A percentile compares a stretch with the other conserved stretches of the same genome.
Conservation (phyloP, 768 basidiomycete species). For the Boletellus emodensis region DNA sequence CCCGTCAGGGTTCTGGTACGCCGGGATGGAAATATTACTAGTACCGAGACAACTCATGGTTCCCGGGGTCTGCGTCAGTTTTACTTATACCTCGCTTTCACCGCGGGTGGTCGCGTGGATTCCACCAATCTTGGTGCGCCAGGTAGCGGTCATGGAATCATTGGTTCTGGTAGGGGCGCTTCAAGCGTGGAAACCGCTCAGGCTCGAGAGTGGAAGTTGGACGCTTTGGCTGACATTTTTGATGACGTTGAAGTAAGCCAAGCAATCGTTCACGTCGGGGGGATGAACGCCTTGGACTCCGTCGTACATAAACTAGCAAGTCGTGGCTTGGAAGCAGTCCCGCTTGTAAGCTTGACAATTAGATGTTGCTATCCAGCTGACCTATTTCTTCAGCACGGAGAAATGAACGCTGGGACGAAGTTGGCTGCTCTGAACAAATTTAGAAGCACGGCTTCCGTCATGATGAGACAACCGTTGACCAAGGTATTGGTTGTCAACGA, state of each 20-base stretch:
- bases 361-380: conserved; percentile 8
- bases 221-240: conserved; percentile 85
- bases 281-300: conserved; percentile 80
- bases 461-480: conserved; percentile 62
- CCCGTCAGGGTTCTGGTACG: conserved; percentile 97
- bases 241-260: conserved; percentile 81
- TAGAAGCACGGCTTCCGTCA: conserved; percentile 48
- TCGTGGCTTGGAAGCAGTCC: conserved; percentile 82
- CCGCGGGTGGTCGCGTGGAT: conserved; percentile 73
- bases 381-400: conserved; percentile 62
- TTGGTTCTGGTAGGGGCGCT: conserved; percentile 85
- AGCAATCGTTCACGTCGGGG: conserved; percentile 85
- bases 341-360: conserved; percentile 59
- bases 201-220: conserved; percentile 92
- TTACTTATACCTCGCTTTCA: conserved; percentile 94
- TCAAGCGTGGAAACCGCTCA: conserved; percentile 79
- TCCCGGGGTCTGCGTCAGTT: conserved; percentile 89
- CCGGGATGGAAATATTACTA: conserved; percentile 77
- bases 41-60: conserved; percentile 64
- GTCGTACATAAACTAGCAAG: conserved; percentile 88
- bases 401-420: conserved; percentile 84
- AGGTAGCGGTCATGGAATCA: conserved; percentile 76
- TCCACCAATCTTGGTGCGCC: conserved; percentile 37
- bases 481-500: conserved; percentile 92
- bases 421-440: conserved; percentile 83